phyloP scores from a whole-genome alignment of 1,139 yeast species.

The Taphrina flavorubra region DNA sequence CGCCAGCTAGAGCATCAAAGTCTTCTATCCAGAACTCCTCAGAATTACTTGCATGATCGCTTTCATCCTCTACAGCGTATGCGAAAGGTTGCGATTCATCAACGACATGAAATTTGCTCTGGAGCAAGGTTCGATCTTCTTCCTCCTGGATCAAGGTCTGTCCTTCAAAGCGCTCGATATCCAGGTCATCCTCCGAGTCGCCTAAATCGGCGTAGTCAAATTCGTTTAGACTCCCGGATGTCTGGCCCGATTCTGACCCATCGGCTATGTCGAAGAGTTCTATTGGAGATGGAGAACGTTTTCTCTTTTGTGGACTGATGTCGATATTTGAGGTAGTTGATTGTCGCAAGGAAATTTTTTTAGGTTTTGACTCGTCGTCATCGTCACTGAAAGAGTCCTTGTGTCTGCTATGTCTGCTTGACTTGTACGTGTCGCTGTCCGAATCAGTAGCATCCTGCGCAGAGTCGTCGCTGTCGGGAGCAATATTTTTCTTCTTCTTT shows the following conservation, averaged over 20 bases:
- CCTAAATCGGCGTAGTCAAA: constrained; percentile 30
- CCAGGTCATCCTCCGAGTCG: constrained; percentile 35
- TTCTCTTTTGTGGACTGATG: constrained; percentile 31
- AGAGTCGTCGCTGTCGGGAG: constrained; percentile 16
- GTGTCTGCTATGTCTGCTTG: not conserved
- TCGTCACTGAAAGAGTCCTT: constrained; percentile 1
- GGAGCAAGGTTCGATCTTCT: constrained; percentile 29
- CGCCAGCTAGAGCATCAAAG: constrained; percentile 33
- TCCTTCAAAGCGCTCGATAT: constrained; percentile 32
- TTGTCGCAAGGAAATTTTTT: not conserved
- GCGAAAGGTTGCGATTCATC: constrained; percentile 36
- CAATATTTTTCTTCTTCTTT: constrained; percentile 1
- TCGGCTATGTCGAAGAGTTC: constrained; percentile 30
- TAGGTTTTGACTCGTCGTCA: not conserved
- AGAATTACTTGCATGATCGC: constrained; percentile 33
- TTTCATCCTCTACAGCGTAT: constrained; percentile 35
- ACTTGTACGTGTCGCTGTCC: constrained; percentile 9
- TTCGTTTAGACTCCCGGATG: constrained; percentile 26
- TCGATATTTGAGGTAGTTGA: not conserved
- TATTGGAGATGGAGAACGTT: constrained; percentile 15
- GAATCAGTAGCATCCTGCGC: constrained; percentile 7
- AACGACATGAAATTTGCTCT: constrained; percentile 30
- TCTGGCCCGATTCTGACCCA: constrained; percentile 21
- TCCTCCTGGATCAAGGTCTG: constrained; percentile 25
- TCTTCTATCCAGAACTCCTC: constrained; percentile 39